These are phyloP conservation scores for Hysterium pulicare DNA, from an alignment of 2,329 filamentous ascomycete genomes.

Conservation along the genomic window DNA sequence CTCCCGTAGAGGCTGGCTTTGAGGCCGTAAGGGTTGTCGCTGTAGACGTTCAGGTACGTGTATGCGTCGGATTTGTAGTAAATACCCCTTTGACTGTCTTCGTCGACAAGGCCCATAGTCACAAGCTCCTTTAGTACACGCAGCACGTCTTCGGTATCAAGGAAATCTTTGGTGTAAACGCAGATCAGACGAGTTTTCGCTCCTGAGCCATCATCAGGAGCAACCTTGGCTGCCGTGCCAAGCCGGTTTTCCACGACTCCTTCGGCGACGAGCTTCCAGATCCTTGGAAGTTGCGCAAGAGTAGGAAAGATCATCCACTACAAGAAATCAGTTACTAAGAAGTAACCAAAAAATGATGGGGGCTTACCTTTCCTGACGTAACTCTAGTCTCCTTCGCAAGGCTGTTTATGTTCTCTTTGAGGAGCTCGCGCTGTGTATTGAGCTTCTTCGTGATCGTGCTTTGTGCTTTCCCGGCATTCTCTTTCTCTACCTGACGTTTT, in stretches of 20 bases:
- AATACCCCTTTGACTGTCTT: conserved; percentile 47
- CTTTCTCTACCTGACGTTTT: conserved; percentile 49
- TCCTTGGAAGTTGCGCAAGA: conserved; percentile 53
- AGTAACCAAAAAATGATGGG: not conserved
- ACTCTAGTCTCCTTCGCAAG: conserved; percentile 60
- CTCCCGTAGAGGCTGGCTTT: conserved; percentile 44
- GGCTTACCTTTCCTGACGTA: conserved; percentile 62
- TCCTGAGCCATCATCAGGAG: conserved; percentile 48
- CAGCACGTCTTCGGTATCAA: conserved; percentile 63
- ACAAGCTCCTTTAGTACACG: conserved; percentile 63
- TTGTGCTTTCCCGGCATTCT: conserved; percentile 48
- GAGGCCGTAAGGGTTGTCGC: conserved; percentile 40
- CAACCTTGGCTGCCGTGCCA: conserved; percentile 71
- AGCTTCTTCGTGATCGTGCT: conserved; percentile 38
- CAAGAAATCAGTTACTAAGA: not conserved
- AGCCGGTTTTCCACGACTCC: conserved; percentile 67
- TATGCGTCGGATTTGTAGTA: conserved; percentile 75
- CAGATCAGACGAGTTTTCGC: conserved; percentile 61
- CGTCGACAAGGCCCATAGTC: conserved; percentile 57
- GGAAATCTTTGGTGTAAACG: conserved; percentile 74
- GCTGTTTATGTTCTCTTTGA: conserved; percentile 56
- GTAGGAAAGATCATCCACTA: conserved; percentile 74
- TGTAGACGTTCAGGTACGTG: conserved; percentile 42
- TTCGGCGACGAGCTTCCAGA: conserved; percentile 65
- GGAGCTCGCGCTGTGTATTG: conserved; percentile 38